Percentiles rank a stretch among this genome's conserved stretches.
Conservation (phyloP, 1,284 basidiomycete genomes). For the Athelia sp. region DNA sequence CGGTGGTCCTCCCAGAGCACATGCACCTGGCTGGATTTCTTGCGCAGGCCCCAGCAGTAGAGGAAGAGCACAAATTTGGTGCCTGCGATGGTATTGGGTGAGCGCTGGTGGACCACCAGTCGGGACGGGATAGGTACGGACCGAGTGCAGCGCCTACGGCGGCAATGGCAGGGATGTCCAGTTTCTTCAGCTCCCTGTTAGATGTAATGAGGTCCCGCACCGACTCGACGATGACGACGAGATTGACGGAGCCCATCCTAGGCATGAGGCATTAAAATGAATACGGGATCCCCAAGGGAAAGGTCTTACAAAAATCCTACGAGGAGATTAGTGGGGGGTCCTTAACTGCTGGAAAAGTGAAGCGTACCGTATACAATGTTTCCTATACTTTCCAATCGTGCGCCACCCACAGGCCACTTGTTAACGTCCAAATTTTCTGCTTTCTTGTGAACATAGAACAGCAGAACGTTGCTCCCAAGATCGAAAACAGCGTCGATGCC, state of each 20-base stretch:
- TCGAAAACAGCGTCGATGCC: conserved; percentile 91
- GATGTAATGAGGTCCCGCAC: conserved; percentile 61
- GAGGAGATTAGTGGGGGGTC: background rate
- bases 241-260: conserved; percentile 82
- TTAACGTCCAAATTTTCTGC: conserved; percentile 68
- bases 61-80: conserved; percentile 85
- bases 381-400: conserved; percentile 87
- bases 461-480: conserved; percentile 83
- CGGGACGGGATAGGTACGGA: too few relatives aligned
- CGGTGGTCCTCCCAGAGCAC: conserved; percentile 95
- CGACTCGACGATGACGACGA: conserved; percentile 85
- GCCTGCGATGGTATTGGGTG: conserved; percentile 48
- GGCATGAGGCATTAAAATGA: conserved; percentile 17
- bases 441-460: conserved; percentile 80
- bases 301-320: conserved; percentile 62
- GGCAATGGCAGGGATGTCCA: conserved; percentile 80
- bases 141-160: conserved; percentile 81
- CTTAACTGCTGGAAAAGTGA: background rate
- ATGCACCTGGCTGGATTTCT: conserved; percentile 83
- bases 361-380: conserved; percentile 82
- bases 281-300: background rate
- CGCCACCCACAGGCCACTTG: conserved; percentile 91
- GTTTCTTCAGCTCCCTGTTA: conserved; percentile 51
- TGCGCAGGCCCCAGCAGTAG: conserved; percentile 79
- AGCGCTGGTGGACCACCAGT: conserved; percentile 8